Percentiles rank a stretch among this genome's conserved stretches.
Evolutionary conservation across 2,329 filamentous ascomycete species (phyloP).

Genomic region (Botrytis deweyae): DNA sequence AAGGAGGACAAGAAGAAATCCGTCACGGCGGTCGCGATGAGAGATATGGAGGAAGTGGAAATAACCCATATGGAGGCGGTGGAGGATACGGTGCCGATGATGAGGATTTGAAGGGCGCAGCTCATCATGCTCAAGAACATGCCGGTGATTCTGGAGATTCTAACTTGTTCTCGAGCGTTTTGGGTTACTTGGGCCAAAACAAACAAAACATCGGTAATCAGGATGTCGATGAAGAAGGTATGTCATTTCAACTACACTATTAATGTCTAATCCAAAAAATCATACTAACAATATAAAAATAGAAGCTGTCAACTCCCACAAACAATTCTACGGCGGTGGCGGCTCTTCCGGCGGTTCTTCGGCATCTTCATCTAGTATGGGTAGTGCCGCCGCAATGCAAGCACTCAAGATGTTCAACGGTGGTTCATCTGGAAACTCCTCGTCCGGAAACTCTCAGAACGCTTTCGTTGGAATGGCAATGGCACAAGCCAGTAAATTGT

Average conservation of each 20-base stretch:
- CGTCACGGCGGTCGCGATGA: slow-evolving; percentile 26
- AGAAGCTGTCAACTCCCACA: slow-evolving; percentile 73
- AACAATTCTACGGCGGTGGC: slow-evolving; percentile 66
- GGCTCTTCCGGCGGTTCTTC: slow-evolving; percentile 46
- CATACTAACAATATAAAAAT: slow-evolving; percentile 16
- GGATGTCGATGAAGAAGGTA: slow-evolving; percentile 57
- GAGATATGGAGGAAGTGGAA: slow-evolving; percentile 27
- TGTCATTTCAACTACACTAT: neutral
- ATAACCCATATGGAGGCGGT: slow-evolving; percentile 32
- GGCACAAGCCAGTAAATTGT: slow-evolving; percentile 76
- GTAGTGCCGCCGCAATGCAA: slow-evolving; percentile 76
- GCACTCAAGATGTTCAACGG: slow-evolving; percentile 76
- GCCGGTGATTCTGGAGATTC: slow-evolving; percentile 50
- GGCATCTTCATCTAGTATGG: slow-evolving; percentile 55
- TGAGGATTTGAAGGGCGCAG: slow-evolving; percentile 54
- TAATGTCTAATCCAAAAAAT: neutral
- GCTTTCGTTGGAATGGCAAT: slow-evolving; percentile 83
- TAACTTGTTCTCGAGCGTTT: slow-evolving; percentile 54
- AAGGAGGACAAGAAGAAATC: slow-evolving; percentile 16
- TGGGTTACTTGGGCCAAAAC: slow-evolving; percentile 55
- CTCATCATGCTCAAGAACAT: slow-evolving; percentile 55
- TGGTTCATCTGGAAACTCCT: slow-evolving; percentile 47
- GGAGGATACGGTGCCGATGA: slow-evolving; percentile 40
- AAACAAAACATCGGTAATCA: slow-evolving; percentile 50
- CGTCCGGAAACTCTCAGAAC: slow-evolving; percentile 62